Evolutionary conservation across 768 basidiomycete species (phyloP).

Genomic region (Lactarius deliciosus): DNA sequence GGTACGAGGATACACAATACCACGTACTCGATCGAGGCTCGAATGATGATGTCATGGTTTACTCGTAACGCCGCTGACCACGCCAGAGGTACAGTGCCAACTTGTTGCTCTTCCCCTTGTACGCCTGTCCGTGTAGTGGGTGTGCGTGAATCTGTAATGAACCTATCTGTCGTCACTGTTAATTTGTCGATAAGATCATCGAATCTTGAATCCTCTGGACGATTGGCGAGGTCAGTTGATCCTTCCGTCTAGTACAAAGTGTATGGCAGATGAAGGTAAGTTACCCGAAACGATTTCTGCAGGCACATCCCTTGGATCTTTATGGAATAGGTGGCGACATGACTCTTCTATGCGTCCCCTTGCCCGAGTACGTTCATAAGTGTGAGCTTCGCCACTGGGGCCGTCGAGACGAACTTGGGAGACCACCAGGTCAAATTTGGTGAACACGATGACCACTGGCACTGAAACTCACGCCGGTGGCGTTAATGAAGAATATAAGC

Average conservation of each 20-base stretch:
- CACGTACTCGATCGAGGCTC: slow-evolving; percentile 16
- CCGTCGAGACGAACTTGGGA: not conserved
- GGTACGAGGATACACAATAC: not conserved
- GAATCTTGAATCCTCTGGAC: not conserved
- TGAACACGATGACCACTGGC: slow-evolving; percentile 11
- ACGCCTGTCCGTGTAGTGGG: not conserved
- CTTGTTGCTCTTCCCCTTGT: not conserved
- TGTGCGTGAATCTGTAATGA: not conserved
- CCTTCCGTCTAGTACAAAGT: not conserved
- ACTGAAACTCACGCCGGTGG: not conserved
- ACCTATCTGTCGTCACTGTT: not conserved
- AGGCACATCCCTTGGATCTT: slow-evolving; percentile 5
- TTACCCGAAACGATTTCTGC: slow-evolving; percentile 16
- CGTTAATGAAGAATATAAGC: not conserved
- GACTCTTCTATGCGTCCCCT: not conserved
- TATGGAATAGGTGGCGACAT: not conserved
- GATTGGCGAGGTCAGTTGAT: not conserved
- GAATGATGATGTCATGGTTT: not conserved
- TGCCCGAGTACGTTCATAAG: not conserved
- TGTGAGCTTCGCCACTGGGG: not conserved
- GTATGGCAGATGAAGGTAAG: not conserved
- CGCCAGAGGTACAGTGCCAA: not conserved
- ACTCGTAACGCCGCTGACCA: slow-evolving; percentile 11
- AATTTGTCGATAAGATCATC: not conserved
- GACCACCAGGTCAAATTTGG: slow-evolving; percentile 13